Base-by-base conservation (phyloP, 2,329 filamentous ascomycete genomes). In the Trichoderma hamatum region DNA sequence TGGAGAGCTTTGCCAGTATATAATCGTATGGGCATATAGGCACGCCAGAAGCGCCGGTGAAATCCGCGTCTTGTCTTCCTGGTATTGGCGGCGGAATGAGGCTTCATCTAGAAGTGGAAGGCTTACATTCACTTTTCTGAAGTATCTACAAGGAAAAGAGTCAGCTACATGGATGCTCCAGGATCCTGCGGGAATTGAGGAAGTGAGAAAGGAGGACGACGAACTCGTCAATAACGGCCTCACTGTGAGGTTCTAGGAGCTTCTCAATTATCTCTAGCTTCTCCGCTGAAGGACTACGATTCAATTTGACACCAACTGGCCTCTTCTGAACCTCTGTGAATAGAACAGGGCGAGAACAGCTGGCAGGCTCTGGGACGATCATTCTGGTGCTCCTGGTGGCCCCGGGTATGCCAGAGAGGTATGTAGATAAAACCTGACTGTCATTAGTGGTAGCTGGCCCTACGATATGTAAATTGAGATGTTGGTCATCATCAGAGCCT, bases 381-480 rank as follows among this genome's bases (percentile, higher is more conserved):
- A 77, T 76, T 30, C 74, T 75, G 2, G 75, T 78, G 16, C 72
- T 75, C 30, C 75, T 72, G 1, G 74, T 73, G 5, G 75, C 73
- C 11, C 74, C 78, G 0, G 74, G 76, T 34, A 80, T 77, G 5
- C 75, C 73, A 6, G 78, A 78, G 69, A 89, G 82, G 68, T 88
- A 88, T 63, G 86, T 84, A n/a, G 87, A 84, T 56, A 89, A 80
- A 13, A 89, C 82, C 65, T 89, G 86, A 1, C 85, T 87, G 77
- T 90, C 88, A 60, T 85, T 85, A 5, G 86, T 87, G 6, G 86
- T 82, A 6, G 86, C 85, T 0, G 87, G 87, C 0, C 88, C 86
- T 63, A 90, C 83, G 69, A 90, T 88, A 72, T 88, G 84, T 3
- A 82, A 80, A 70, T 81, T 83, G 11, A 76, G 75, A 30, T 82